Base-by-base conservation (phyloP, 2,329 filamentous ascomycete species). In the Apiospora hydei region DNA sequence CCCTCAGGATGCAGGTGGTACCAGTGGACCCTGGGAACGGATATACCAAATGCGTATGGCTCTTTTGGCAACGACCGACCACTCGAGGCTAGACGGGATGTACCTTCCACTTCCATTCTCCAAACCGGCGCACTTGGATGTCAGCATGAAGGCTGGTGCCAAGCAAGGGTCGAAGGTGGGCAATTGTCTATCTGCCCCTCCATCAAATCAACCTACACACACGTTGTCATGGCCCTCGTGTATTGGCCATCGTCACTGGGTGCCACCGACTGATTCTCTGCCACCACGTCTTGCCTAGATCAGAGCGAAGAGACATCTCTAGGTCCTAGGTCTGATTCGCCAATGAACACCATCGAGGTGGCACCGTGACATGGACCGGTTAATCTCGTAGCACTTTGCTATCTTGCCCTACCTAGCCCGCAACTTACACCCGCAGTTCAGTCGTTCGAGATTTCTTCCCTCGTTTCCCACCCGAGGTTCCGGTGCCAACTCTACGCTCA, bases 191-290 rank as follows among this genome's bases (percentile, higher is more conserved):
- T 64, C 57, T 68, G 18, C 66, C 66, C 68, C 68, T 53, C 68
- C 47, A 51, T 69, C 68, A 57, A 69, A 69, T 69, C 68, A 69
- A 38, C 11, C n/a, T 24, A n/a, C 68, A 57, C 68, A 69, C 44
- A 69, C 26, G 44, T 41, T 41, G 26, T 47, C 30, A 53, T 69
- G 68, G 14, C 38, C 68, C 6, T 24, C 34, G 10, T 41, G 68
- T 51, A 69, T 69, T 69, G 68, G 68, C 30, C 24, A 18, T 38
- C 47, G 49, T 26, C 66, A 10, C 46, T 4, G 13, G 14, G 41
- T 46, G 66, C 26, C 26, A 44, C n/a, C 44, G 66, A 46, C n/a
- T 44, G 43, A 10, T 34, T 14, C 66, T 68, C 13, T 47, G 8
- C 21, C 34, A 21, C 21, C 38, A 34, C 1, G 18, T 24, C 4